phyloP scores from a whole-genome alignment of 164 flowering plant species.

The Protea cynaroides region DNA sequence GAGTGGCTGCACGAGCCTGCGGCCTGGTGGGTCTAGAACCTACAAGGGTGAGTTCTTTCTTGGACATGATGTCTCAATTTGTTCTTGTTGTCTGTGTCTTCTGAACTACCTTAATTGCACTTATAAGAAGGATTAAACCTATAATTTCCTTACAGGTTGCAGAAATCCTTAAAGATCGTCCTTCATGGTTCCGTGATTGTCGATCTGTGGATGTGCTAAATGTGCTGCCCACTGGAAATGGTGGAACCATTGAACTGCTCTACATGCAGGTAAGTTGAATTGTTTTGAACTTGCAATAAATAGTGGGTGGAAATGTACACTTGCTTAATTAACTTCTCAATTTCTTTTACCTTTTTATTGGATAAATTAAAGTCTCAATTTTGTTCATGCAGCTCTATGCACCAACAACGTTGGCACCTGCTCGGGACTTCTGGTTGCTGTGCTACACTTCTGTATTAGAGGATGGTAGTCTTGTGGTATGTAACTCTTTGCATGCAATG shows the following conservation, averaged over 20 bases:
- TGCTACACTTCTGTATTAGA: constrained; percentile 86
- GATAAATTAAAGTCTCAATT: too few species aligned
- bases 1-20: constrained; percentile 96
- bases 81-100: neutral
- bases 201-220: constrained; percentile 85
- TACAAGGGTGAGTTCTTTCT: constrained; percentile 49
- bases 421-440: constrained; percentile 94
- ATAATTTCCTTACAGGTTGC: constrained; percentile 53
- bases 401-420: constrained; percentile 95
- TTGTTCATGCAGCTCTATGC: constrained; percentile 64
- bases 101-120: neutral
- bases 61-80: neutral
- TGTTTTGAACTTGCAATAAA: neutral
- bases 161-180: constrained; percentile 94
- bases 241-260: constrained; percentile 95
- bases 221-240: constrained; percentile 83
- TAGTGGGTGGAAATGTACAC: neutral
- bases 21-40: constrained; percentile 96
- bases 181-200: constrained; percentile 93
- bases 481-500: constrained; percentile 10
- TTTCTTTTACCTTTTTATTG: constrained; percentile 6
- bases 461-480: constrained; percentile 99
- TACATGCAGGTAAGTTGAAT: constrained; percentile 82
- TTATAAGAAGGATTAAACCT: neutral
- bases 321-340: neutral